Evolutionary conservation across 768 basidiomycete genomes (phyloP), one percentile per base, ranked within the genome.

Genomic region (Pleurotus citrinopileatus): DNA sequence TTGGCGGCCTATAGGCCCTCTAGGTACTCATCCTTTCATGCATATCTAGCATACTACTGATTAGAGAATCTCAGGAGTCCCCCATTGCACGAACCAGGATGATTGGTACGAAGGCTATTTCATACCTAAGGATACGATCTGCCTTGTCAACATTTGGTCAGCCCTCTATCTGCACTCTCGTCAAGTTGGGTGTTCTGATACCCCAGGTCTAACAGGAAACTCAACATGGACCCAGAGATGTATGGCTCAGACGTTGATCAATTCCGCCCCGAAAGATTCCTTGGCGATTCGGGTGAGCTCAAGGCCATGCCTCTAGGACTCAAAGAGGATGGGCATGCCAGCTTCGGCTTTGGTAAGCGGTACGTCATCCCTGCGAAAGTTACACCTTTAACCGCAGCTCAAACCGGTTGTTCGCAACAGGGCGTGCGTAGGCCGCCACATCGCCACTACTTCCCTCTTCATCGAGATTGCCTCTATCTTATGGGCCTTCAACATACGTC

Each of bases 321-420:
- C 3, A 62, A 65, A 17, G 56, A 65, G 54, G 55, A 63, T n/a
- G n/a, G n/a, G n/a, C n/a, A n/a, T 9, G 69, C 71, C 34, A 66
- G 70, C 12, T 77, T 73, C 58, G 70, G 75, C 2, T 76, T 74
- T 55, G 75, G 74, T 20, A 57, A 72, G 43, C 64, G 73, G 28
- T 59, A 26, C 3, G 52, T 55, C n/a, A 9, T 2, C 9, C 17
- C 19, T n/a, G n/a, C n/a, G n/a, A n/a, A n/a, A n/a, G 10, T 22
- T 23, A 7, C 7, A 13, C 19, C 34, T 20, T 23, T 2, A 22
- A 4, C 17, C 34, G 32, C 10, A 17, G 20, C 17, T n/a, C 23
- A 17, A 23, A 19, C n/a, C 32, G 12, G 7, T 12, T 2, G 12
- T 19, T 40, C 38, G 12, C 7, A n/a, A 25, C 22, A 51, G 48